Conservation (phyloP, 768 basidiomycete genomes). For the Polyporus arcularius region DNA sequence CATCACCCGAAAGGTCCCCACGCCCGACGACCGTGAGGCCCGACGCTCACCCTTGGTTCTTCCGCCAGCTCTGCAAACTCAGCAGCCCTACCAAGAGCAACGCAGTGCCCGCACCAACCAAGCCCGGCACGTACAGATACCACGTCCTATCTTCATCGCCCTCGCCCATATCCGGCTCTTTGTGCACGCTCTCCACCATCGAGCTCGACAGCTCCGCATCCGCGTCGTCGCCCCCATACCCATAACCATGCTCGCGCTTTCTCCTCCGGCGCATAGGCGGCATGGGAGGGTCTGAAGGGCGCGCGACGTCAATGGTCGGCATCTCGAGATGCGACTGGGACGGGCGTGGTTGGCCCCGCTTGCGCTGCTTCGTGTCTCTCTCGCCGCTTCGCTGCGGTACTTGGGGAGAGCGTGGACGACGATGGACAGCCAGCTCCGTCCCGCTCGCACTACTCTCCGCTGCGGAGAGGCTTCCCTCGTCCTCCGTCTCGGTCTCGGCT, state of each 20-base stretch:
- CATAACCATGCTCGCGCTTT: constrained; percentile 16
- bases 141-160: constrained; percentile 72
- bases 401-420: neutral
- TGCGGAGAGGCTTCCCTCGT: constrained; percentile 18
- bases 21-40: too few species aligned
- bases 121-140: constrained; percentile 77
- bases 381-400: neutral
- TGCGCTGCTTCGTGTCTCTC: constrained; percentile 33
- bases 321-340: constrained; percentile 49
- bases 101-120: constrained; percentile 85
- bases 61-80: constrained; percentile 60
- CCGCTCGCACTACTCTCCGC: constrained; percentile 17
- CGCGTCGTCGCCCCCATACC: constrained; percentile 35
- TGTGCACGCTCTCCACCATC: constrained; percentile 55
- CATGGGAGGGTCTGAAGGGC: constrained; percentile 20
- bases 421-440: neutral
- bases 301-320: constrained; percentile 58
- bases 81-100: constrained; percentile 76
- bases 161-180: constrained; percentile 36
- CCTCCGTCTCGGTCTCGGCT: constrained; percentile 35
- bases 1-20: too few species aligned
- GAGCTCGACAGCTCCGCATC: constrained; percentile 38
- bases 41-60: constrained; percentile 30
- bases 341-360: neutral
- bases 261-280: constrained; percentile 23